Conservation (phyloP, 2,329 filamentous ascomycete species). For the Xylariomycetidae sp. region DNA sequence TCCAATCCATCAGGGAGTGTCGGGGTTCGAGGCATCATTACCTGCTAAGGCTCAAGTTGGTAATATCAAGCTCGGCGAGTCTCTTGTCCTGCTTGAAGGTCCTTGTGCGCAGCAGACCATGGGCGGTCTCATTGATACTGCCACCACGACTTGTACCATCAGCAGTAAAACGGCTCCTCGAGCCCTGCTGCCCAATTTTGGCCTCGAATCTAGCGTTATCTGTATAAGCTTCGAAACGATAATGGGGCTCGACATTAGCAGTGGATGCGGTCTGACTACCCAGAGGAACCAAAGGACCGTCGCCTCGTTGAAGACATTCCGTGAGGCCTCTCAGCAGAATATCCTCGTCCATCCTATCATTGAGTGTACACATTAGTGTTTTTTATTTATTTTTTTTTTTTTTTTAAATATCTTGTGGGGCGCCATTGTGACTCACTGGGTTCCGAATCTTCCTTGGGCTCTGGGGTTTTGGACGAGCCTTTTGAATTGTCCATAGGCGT, state of each 20-base stretch:
- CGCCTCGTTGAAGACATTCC: too few species aligned
- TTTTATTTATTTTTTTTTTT: too few species aligned
- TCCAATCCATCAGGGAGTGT: too few species aligned
- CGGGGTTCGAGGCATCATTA: too few species aligned
- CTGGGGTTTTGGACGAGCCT: constrained; percentile 17
- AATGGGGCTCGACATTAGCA: constrained; percentile 16
- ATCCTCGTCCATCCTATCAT: constrained; percentile 18
- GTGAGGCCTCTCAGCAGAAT: too few species aligned
- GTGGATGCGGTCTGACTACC: constrained; percentile 11
- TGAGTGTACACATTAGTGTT: too few species aligned
- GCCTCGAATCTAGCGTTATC: constrained; percentile 12
- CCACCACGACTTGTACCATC: too few species aligned
- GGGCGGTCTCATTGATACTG: too few species aligned
- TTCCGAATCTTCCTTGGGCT: constrained; percentile 13
- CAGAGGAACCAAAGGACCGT: constrained; percentile 14
- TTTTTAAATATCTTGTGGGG: too few species aligned
- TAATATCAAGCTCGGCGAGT: constrained; percentile 18
- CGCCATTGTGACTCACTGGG: constrained; percentile 16
- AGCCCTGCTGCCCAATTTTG: constrained; percentile 8
- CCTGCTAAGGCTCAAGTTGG: constrained; percentile 29
- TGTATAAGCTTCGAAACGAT: constrained; percentile 17
- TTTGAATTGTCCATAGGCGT: constrained; percentile 14
- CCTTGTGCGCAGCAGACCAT: constrained; percentile 10
- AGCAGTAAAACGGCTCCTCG: too few species aligned
- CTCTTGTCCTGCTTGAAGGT: constrained; percentile 5